These are phyloP conservation scores for Nannizziopsis arthrosporioides DNA, from an alignment of 2,329 filamentous ascomycete species.

Conservation along the genomic window DNA sequence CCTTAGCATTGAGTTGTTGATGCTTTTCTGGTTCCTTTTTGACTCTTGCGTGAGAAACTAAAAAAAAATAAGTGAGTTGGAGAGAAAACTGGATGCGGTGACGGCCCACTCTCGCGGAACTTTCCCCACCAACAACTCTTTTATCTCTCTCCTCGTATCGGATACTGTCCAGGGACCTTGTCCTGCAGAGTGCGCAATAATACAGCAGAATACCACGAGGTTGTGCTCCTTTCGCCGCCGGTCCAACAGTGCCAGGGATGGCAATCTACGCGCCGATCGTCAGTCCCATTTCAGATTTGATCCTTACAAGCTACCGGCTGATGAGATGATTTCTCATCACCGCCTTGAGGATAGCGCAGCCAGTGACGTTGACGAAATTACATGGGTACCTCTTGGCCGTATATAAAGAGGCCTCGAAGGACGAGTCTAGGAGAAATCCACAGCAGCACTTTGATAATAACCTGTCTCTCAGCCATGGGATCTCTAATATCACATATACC, in stretches of 20 bases:
- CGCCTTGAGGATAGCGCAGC: too few species aligned
- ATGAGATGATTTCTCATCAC: too few species aligned
- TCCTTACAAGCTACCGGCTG: background rate
- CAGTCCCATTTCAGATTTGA: background rate
- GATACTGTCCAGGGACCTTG: background rate
- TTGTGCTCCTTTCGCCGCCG: background rate
- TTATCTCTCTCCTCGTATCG: background rate
- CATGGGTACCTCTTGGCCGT: too few species aligned
- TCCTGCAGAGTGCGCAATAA: background rate
- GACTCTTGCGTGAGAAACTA: too few species aligned
- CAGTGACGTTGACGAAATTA: too few species aligned
- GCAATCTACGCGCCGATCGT: background rate
- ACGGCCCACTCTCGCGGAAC: conserved; percentile 4
- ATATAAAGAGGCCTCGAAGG: too few species aligned
- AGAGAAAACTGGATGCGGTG: background rate
- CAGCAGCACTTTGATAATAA: too few species aligned
- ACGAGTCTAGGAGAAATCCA: too few species aligned
- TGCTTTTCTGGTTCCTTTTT: too few species aligned
- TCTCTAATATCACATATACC: too few species aligned
- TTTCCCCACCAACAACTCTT: conserved; percentile 1
- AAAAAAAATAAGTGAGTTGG: background rate
- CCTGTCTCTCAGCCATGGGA: too few species aligned
- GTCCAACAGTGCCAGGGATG: background rate
- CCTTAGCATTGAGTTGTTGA: too few species aligned
- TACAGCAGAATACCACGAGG: background rate